A percentile compares a stretch with the other conserved stretches of the same genome.
Conservation (phyloP, 306 rosid species). For the Bauhinia variegata region DNA sequence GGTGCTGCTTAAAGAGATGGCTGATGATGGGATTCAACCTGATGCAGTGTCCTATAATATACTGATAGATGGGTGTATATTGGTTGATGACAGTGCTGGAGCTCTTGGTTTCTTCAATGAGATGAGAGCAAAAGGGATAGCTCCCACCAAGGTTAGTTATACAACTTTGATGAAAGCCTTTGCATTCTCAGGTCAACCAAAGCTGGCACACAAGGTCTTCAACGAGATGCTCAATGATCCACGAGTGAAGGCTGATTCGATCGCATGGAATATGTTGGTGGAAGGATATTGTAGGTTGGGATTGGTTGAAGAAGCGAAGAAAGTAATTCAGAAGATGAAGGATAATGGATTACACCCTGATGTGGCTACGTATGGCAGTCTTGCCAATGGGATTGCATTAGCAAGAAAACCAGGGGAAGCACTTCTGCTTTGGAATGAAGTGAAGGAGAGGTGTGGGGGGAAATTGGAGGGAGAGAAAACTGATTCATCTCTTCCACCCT, state of each 20-base stretch:
- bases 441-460: slow-evolving; percentile 74
- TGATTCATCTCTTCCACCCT: slow-evolving; percentile 58
- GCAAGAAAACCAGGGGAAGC: slow-evolving; percentile 98
- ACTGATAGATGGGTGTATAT: slow-evolving; percentile 83
- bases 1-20: slow-evolving; percentile 82
- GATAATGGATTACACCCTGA: slow-evolving; percentile 75
- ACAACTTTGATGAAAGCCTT: slow-evolving; percentile 97
- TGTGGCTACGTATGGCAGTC: slow-evolving; percentile 84
- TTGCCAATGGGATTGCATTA: slow-evolving; percentile 76
- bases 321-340: slow-evolving; percentile 73
- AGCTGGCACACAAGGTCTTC: slow-evolving; percentile 89
- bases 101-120: slow-evolving; percentile 89
- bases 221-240: slow-evolving; percentile 83
- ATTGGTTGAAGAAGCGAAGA: slow-evolving; percentile 80
- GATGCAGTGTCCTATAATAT: slow-evolving; percentile 91
- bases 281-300: slow-evolving; percentile 92
- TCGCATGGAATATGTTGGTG: slow-evolving; percentile 96
- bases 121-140: slow-evolving; percentile 85
- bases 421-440: slow-evolving; percentile 90
- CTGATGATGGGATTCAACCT: slow-evolving; percentile 74
- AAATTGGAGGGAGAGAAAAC: slow-evolving; percentile 41
- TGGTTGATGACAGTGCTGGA: slow-evolving; percentile 87
- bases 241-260: slow-evolving; percentile 75
- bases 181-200: slow-evolving; percentile 84
- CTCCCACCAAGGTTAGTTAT: slow-evolving; percentile 94